A percentile compares a stretch with the other conserved stretches of the same genome.
phyloP scores from a whole-genome alignment of 768 basidiomycete genomes.

The Phylloporus rhodoxanthus region DNA sequence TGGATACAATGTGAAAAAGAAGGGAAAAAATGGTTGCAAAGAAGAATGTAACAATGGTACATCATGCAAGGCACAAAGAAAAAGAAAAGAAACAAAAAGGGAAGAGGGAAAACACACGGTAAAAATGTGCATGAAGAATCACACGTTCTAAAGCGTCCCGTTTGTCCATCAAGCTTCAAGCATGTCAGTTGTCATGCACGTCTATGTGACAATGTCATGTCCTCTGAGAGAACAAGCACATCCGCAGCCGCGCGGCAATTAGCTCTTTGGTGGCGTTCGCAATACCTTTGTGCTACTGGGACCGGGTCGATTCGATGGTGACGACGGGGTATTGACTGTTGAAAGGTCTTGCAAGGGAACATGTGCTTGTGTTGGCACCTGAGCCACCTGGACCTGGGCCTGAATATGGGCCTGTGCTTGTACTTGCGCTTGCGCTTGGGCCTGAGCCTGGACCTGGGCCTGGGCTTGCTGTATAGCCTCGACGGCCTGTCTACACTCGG shows the following conservation, averaged over 20 bases:
- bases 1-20: constrained; percentile 10
- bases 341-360: constrained; percentile 18
- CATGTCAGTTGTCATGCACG: constrained; percentile 8
- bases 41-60: constrained; percentile 2
- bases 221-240: constrained; percentile 2
- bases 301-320: constrained; percentile 22
- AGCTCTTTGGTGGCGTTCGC: constrained; percentile 18
- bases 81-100: not conserved
- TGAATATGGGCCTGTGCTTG: constrained; percentile 18
- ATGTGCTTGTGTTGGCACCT: constrained; percentile 20
- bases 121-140: constrained; percentile 6
- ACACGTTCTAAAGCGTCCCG: constrained; percentile 22
- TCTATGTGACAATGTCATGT: constrained; percentile 18
- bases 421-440: constrained; percentile 20
- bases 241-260: constrained; percentile 1
- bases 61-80: constrained; percentile 1
- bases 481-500: constrained; percentile 56
- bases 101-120: not conserved
- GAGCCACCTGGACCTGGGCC: constrained; percentile 19
- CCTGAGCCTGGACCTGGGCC: constrained; percentile 26
- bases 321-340: constrained; percentile 13
- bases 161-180: constrained; percentile 13
- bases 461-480: constrained; percentile 34
- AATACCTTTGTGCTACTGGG: constrained; percentile 16
- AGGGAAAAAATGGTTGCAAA: constrained; percentile 3